Base-by-base conservation (phyloP, 1,284 basidiomycete genomes). In the Porogramme epimiltina region DNA sequence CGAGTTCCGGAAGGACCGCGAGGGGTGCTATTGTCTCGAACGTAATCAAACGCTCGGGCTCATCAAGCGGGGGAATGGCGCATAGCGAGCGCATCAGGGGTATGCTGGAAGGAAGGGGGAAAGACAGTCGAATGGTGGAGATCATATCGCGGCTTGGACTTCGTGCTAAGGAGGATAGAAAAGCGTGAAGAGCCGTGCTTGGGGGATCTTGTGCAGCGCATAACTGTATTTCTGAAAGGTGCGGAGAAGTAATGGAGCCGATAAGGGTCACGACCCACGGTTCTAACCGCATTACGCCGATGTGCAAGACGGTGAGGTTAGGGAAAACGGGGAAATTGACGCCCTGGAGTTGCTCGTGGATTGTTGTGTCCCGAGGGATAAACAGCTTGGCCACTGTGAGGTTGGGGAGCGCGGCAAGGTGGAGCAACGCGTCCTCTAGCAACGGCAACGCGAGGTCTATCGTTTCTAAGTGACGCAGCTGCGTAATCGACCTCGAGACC, bases 11-110 rank as follows among this genome's bases (percentile, higher is more conserved):
- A 41, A 49, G 51, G 6, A 45, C 34, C 28, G 49, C 33, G 45
- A 59, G 47, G 4, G 58, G 58, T 3, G 40, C 16, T 45, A 59
- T 25, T 26, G 49, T 42, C 11, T 45, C 45, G 18, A 49, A 34
- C 37, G 48, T 48, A 36, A 59, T 49, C 9, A 23, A 16, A 36
- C 48, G 53, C 34, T 47, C 55, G 1, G 58, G 50, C 13, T 52
- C 54, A 37, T 52, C 52, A 31, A 54, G 38, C 3, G 58, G 58
- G 6, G 58, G 55, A 1, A 55, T 25, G 28, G 54, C 54, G 26
- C 50, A 46, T 34, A 59, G 33, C 4, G 58, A 59, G 6, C 52
- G 45, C 58, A 59, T 56, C 39, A 56, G 58, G 24, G 58, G 55
- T 5, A 59, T 50, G 31, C 50, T 56, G 34, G 49, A 54, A 2